Evolutionary conservation across 2,329 filamentous ascomycete genomes (phyloP).

Genomic region (Fusarium chlamydosporum): DNA sequence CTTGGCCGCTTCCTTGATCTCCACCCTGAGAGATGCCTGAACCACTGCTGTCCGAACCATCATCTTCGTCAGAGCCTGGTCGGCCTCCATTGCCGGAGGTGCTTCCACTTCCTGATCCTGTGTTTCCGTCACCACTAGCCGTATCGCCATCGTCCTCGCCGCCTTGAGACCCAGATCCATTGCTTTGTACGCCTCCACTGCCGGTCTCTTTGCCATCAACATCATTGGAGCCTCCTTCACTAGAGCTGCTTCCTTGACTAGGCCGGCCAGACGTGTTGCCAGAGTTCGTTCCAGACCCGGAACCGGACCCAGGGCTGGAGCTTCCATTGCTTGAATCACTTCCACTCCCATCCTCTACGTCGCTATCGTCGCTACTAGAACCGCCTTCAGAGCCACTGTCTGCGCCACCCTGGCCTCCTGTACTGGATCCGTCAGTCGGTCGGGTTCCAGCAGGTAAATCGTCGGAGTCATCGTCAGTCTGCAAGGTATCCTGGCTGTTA

Average conservation of each 20-base stretch:
- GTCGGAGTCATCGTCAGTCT: neutral
- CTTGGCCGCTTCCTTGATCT: neutral
- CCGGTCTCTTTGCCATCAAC: neutral
- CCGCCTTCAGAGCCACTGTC: neutral
- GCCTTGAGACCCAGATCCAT: neutral
- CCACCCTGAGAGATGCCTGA: neutral
- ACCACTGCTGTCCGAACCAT: neutral
- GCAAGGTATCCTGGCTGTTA: neutral
- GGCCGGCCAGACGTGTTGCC: slow-evolving; percentile 1
- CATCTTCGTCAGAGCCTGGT: neutral
- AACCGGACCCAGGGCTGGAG: neutral
- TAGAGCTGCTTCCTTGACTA: slow-evolving; percentile 9
- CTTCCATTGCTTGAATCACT: neutral
- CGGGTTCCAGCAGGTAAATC: neutral
- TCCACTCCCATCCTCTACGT: neutral
- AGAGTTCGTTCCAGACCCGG: neutral
- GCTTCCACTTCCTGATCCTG: neutral
- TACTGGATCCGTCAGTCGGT: neutral
- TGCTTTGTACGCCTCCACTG: neutral
- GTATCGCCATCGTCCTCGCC: neutral
- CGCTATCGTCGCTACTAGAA: neutral
- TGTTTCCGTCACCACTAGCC: neutral
- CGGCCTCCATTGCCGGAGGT: neutral
- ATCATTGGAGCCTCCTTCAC: neutral
- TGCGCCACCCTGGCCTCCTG: neutral